phyloP scores from a whole-genome alignment of 257 asterid genomes.

The Ligustrum vulgare region DNA sequence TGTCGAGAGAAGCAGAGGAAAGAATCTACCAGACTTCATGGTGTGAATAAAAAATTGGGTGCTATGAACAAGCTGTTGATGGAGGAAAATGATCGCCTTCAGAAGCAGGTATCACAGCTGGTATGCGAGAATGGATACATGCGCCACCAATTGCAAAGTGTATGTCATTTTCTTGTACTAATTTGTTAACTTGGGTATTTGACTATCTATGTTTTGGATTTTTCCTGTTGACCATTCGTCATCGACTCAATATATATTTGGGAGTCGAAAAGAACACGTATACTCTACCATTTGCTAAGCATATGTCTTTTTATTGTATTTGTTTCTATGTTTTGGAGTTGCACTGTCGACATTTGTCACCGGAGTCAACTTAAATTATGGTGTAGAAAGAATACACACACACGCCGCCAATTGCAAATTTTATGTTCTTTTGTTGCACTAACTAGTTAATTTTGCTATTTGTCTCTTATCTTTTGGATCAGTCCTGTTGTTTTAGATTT shows the following conservation, averaged over 20 bases:
- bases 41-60: constrained; percentile 75
- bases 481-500: not conserved
- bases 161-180: constrained; percentile 38
- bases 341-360: not conserved
- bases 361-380: not conserved
- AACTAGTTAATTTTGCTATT: too few relatives aligned
- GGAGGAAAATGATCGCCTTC: constrained; percentile 97
- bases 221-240: not conserved
- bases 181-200: constrained; percentile 5
- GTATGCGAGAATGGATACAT: constrained; percentile 84
- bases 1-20: constrained; percentile 92
- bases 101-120: constrained; percentile 90
- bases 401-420: too few relatives aligned
- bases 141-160: constrained; percentile 81
- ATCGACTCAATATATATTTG: not conserved
- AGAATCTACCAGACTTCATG: constrained; percentile 74
- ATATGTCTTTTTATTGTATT: constrained; percentile 44
- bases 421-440: too few relatives aligned
- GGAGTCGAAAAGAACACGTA: constrained; percentile 16
- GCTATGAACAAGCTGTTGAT: constrained; percentile 91
- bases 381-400: too few relatives aligned
- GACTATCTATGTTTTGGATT: not conserved
- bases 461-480: too few relatives aligned
- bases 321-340: not conserved
- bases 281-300: constrained; percentile 73